Evolutionary conservation across 108 stramenopile species (phyloP), one percentile per base, ranked within the genome.

Genomic region (Cyclostephanos tholiformis): DNA sequence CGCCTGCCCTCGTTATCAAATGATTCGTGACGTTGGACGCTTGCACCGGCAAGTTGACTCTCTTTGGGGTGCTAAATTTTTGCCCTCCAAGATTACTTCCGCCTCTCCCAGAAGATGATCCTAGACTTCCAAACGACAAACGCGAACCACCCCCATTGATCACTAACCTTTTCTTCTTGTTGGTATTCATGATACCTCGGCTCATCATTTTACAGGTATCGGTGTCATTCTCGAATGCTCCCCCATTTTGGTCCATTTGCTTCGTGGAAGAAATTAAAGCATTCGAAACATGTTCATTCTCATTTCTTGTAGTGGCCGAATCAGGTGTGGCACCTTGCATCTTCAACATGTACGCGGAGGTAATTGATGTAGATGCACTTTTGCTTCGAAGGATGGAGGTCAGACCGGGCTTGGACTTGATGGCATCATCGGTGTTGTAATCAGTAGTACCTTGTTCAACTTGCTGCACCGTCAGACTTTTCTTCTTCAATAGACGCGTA

Each of bases 51-150:
- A 46, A 65, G 50, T 49, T 41, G 35, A 17, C 49, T 69, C 79
- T 56, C 48, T 80, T 80, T n/a, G 79, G 79, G 16, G 79, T 80
- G 27, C 67, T 52, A 52, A 80, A 80, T 61, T 80, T 80, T 49
- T 57, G 51, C 38, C 41, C 59, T 26, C 56, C 56, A 57, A 29
- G 35, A 60, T 55, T 32, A 20, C 68, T 63, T 58, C 32, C 43
- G 36, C 49, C 30, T 43, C 32, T 49, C n/a, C 43, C 43, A 25
- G 17, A 13, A 11, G 44, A 46, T n/a, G 38, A 25, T 51, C 65
- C 59, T 36, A 20, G n/a, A 2, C 65, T 46, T 48, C 65, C 65
- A 65, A 65, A 65, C 39, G 65, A 65, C 10, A 65, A 23, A 0
- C 65, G 43, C 32, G 44, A 48, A 16, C 41, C 65, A 17, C 65